Conservation (phyloP, 345 rosid genomes). For the Arabis alpina region DNA sequence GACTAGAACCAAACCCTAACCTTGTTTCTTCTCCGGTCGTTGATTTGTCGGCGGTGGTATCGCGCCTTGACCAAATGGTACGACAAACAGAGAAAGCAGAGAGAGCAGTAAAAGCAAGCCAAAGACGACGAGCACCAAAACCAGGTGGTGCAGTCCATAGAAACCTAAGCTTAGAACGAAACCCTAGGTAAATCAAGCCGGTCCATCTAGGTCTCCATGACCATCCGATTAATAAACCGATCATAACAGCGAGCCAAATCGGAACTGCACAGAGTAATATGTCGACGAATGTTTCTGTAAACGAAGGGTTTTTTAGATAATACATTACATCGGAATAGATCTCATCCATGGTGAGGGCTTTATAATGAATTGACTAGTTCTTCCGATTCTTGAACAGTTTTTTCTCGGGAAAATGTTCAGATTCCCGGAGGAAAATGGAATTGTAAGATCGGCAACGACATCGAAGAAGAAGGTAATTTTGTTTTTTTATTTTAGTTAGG, state of each 20-base stretch:
- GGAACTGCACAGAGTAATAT: slow-evolving; percentile 93
- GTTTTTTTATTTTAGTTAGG: slow-evolving; percentile 20
- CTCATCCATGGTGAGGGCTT: slow-evolving; percentile 66
- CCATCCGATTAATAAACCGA: slow-evolving; percentile 97
- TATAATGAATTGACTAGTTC: neutral
- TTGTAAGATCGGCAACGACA: slow-evolving; percentile 13
- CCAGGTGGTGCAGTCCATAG: slow-evolving; percentile 89
- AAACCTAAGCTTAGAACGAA: slow-evolving; percentile 80
- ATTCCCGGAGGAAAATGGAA: slow-evolving; percentile 22
- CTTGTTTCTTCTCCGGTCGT: slow-evolving; percentile 17
- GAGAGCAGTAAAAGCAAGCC: slow-evolving; percentile 94
- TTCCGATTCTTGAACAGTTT: neutral
- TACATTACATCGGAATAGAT: slow-evolving; percentile 66
- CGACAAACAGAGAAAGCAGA: slow-evolving; percentile 87
- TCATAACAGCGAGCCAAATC: slow-evolving; percentile 97
- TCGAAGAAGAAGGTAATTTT: slow-evolving; percentile 26
- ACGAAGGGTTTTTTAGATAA: slow-evolving; percentile 65
- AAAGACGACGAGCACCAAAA: slow-evolving; percentile 90
- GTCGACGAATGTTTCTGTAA: slow-evolving; percentile 94
- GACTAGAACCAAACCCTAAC: slow-evolving; percentile 42
- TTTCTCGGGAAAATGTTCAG: slow-evolving; percentile 11
- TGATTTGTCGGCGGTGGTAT: slow-evolving; percentile 52
- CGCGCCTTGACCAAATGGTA: slow-evolving; percentile 67
- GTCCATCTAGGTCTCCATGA: slow-evolving; percentile 99
- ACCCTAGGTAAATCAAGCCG: slow-evolving; percentile 76